These are phyloP conservation scores for Penicillium bovifimosum DNA, from an alignment of 495 filamentous ascomycete species.

Conservation along the genomic window DNA sequence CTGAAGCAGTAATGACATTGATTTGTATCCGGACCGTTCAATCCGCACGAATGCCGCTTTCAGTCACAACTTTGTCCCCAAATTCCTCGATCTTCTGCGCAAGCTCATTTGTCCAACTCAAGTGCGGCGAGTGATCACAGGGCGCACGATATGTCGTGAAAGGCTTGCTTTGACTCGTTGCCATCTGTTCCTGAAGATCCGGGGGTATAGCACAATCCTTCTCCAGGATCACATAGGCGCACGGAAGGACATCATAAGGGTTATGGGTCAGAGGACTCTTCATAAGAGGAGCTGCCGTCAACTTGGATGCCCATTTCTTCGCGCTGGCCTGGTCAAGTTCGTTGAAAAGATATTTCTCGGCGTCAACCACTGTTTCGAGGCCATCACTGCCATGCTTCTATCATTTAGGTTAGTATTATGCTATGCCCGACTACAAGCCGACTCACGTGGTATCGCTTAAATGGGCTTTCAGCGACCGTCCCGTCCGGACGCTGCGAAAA, in stretches of 20 bases:
- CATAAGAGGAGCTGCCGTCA: constrained; percentile 31
- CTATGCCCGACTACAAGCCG: too few species aligned
- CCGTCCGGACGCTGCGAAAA: constrained; percentile 28
- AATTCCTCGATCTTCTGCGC: constrained; percentile 21
- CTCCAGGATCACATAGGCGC: constrained; percentile 31
- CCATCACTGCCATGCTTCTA: constrained; percentile 22
- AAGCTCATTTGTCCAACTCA: constrained; percentile 23
- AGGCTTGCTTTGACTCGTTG: constrained; percentile 13
- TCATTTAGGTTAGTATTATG: not conserved
- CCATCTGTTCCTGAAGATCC: constrained; percentile 29
- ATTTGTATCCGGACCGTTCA: not conserved
- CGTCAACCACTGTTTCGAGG: constrained; percentile 15
- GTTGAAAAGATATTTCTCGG: constrained; percentile 22
- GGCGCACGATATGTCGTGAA: constrained; percentile 26
- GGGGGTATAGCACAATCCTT: constrained; percentile 18
- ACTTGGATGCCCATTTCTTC: constrained; percentile 21
- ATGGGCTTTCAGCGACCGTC: constrained; percentile 12
- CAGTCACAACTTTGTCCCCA: not conserved
- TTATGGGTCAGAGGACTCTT: constrained; percentile 26
- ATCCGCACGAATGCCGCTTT: not conserved
- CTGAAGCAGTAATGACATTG: not conserved
- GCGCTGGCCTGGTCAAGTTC: constrained; percentile 16
- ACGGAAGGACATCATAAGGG: constrained; percentile 27
- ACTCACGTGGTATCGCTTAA: constrained; percentile 24
- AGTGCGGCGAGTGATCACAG: constrained; percentile 23